Conservation (phyloP, 2,329 filamentous ascomycete genomes). For the Achaetomium macrosporum region DNA sequence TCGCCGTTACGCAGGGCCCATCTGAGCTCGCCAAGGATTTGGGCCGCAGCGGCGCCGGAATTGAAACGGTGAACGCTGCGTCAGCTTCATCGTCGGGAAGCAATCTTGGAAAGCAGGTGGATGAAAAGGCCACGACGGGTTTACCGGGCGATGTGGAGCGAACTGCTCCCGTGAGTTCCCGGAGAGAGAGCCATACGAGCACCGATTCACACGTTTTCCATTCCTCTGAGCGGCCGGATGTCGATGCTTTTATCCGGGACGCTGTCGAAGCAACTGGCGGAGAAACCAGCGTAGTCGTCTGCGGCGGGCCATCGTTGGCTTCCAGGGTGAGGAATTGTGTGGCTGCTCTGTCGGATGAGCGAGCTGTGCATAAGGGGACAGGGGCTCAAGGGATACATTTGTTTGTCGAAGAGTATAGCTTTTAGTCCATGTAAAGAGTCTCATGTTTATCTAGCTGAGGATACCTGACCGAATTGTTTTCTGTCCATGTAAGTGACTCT, state of each 20-base stretch:
- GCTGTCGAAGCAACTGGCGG: slow-evolving; percentile 54
- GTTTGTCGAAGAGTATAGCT: slow-evolving; percentile 52
- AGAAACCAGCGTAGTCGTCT: slow-evolving; percentile 57
- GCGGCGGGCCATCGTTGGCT: slow-evolving; percentile 51
- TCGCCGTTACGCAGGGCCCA: slow-evolving; percentile 45
- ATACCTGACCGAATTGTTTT: background rate
- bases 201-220: slow-evolving; percentile 39
- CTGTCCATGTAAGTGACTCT: no score
- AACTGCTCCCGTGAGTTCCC: slow-evolving; percentile 9
- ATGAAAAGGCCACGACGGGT: slow-evolving; percentile 24
- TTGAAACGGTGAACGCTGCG: slow-evolving; percentile 15
- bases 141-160: slow-evolving; percentile 27
- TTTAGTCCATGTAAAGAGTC: slow-evolving; percentile 1
- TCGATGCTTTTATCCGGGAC: slow-evolving; percentile 45
- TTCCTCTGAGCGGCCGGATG: slow-evolving; percentile 43
- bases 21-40: slow-evolving; percentile 18
- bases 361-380: slow-evolving; percentile 59
- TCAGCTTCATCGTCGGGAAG: slow-evolving; percentile 18
- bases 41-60: slow-evolving; percentile 17
- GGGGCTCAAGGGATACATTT: slow-evolving; percentile 57
- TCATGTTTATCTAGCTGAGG: background rate
- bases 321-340: slow-evolving; percentile 50
- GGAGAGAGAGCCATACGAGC: slow-evolving; percentile 25
- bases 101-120: slow-evolving; percentile 12
- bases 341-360: slow-evolving; percentile 51